A percentile compares a stretch with the other conserved stretches of the same genome.
phyloP scores from a whole-genome alignment of 495 filamentous ascomycete species.

The Penicillium atrosanguineum region DNA sequence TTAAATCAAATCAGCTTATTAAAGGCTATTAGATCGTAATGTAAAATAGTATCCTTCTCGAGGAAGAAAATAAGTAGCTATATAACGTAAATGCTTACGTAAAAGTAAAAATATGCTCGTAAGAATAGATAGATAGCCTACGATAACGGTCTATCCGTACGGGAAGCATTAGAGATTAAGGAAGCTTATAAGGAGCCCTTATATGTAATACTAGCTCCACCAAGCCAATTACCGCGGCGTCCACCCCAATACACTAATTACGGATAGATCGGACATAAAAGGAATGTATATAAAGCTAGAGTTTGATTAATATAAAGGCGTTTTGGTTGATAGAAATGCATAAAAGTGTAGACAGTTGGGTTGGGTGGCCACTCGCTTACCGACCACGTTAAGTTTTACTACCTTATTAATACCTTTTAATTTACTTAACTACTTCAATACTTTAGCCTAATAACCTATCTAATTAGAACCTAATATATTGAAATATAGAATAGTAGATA shows the following conservation, averaged over 20 bases:
- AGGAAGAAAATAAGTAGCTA: too few relatives aligned
- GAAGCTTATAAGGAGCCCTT: not conserved
- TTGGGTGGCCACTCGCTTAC: too few relatives aligned
- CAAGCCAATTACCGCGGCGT: not conserved
- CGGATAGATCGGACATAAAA: not conserved
- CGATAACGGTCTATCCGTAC: not conserved
- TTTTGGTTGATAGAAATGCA: too few relatives aligned
- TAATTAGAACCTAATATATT: too few relatives aligned
- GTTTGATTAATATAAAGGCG: not conserved
- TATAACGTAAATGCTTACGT: too few relatives aligned
- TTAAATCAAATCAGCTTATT: not conserved
- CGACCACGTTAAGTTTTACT: too few relatives aligned
- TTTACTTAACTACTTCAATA: too few relatives aligned
- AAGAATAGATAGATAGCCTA: not conserved
- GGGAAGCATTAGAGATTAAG: not conserved
- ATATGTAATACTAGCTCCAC: not conserved
- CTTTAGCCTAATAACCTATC: too few relatives aligned
- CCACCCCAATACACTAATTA: not conserved
- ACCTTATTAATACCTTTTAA: too few relatives aligned
- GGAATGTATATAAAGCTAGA: not conserved
- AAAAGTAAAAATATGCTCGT: not conserved
- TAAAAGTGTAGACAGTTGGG: too few relatives aligned
- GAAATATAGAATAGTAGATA: too few relatives aligned
- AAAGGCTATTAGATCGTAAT: not conserved
- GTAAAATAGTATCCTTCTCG: too few relatives aligned